A percentile compares a stretch with the other conserved stretches of the same genome.
Conservation (phyloP, 2,329 filamentous ascomycete genomes). For the Aspergillus aculeatinus region DNA sequence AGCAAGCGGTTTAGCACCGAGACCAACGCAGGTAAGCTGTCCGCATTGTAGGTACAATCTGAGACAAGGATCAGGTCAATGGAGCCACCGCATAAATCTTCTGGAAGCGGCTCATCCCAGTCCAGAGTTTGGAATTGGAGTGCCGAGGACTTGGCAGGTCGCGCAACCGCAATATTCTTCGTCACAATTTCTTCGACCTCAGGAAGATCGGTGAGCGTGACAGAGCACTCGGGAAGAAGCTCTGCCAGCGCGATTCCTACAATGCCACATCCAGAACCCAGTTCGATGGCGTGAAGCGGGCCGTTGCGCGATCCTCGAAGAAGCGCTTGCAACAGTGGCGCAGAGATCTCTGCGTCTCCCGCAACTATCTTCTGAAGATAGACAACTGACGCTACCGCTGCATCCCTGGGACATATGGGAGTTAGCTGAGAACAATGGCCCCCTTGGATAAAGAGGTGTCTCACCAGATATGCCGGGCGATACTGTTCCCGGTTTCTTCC, state of each 20-base stretch:
- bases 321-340: conserved; percentile 34
- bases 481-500: conserved; percentile 72
- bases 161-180: conserved; percentile 53
- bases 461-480: conserved; percentile 70
- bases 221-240: conserved; percentile 51
- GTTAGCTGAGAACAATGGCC: conserved; percentile 12
- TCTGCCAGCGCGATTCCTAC: conserved; percentile 64
- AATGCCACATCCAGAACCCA: conserved; percentile 68
- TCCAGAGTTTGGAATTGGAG: conserved; percentile 57
- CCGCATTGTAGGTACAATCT: conserved; percentile 72
- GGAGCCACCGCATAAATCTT: conserved; percentile 33
- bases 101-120: conserved; percentile 59
- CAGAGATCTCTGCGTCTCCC: conserved; percentile 21
- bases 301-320: conserved; percentile 28
- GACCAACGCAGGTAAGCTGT: conserved; percentile 64
- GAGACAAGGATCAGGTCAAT: conserved; percentile 65
- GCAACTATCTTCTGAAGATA: conserved; percentile 50
- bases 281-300: conserved; percentile 57
- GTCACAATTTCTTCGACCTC: conserved; percentile 62
- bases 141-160: conserved; percentile 43
- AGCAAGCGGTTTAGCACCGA: conserved; percentile 54
- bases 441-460: conserved; percentile 10
- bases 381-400: conserved; percentile 57
- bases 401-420: conserved; percentile 49
- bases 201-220: conserved; percentile 64